Conservation (phyloP, 2,329 filamentous ascomycete genomes). For the Colletotrichum liriopes region DNA sequence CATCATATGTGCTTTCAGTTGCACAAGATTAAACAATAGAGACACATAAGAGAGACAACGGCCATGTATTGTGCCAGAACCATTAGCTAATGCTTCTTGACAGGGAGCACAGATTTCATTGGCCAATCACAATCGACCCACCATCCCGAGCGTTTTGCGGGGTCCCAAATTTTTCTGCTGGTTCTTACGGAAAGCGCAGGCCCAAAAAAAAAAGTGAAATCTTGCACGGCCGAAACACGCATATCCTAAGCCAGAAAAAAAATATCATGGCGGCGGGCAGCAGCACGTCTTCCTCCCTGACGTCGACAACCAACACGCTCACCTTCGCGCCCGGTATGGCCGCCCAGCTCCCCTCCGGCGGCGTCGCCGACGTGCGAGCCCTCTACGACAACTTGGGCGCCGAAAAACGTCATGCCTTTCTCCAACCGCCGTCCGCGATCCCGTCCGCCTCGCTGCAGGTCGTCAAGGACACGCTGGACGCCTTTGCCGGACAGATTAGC, state of each 20-base stretch:
- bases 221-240: slow-evolving; percentile 37
- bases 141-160: slow-evolving; percentile 29
- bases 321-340: slow-evolving; percentile 65
- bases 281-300: slow-evolving; percentile 73
- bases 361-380: slow-evolving; percentile 59
- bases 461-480: slow-evolving; percentile 86
- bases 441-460: slow-evolving; percentile 80
- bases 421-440: slow-evolving; percentile 80
- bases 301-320: slow-evolving; percentile 72
- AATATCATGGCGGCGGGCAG: slow-evolving; percentile 49
- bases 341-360: slow-evolving; percentile 46
- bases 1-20: not conserved
- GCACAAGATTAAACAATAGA: not conserved
- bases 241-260: slow-evolving; percentile 23
- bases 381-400: slow-evolving; percentile 72
- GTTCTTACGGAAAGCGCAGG: slow-evolving; percentile 23
- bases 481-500: slow-evolving; percentile 81
- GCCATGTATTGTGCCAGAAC: not conserved
- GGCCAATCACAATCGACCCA: slow-evolving; percentile 34
- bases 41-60: not conserved
- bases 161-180: slow-evolving; percentile 42
- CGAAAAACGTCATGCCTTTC: slow-evolving; percentile 78
- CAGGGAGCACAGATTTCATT: slow-evolving; percentile 24
- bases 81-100: slow-evolving; percentile 21
- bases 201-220: slow-evolving; percentile 36